These are phyloP conservation scores for Periglandula ipomoeae DNA, from an alignment of 2,329 filamentous ascomycete genomes.

Conservation along the genomic window DNA sequence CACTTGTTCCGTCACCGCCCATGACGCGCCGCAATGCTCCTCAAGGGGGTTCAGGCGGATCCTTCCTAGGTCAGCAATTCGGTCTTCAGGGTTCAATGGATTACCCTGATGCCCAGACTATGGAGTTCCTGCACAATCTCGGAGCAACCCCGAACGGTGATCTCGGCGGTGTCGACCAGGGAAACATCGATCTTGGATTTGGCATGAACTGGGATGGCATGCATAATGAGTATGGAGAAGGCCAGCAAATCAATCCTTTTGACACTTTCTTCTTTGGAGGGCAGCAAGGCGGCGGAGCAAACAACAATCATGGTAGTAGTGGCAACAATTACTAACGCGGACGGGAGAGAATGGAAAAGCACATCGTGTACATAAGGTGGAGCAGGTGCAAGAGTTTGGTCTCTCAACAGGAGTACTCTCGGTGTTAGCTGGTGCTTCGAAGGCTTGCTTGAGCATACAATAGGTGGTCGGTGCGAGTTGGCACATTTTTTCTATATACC, in stretches of 20 bases:
- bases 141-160: conserved; percentile 23
- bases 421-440: too few relatives aligned
- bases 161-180: conserved; percentile 28
- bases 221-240: conserved; percentile 53
- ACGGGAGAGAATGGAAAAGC: too few relatives aligned
- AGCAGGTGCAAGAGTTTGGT: too few relatives aligned
- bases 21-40: conserved; percentile 26
- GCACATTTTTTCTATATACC: neutral
- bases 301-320: conserved; percentile 16
- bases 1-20: conserved; percentile 36
- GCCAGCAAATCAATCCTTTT: conserved; percentile 58
- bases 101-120: conserved; percentile 39
- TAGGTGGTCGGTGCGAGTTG: neutral
- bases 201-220: conserved; percentile 56
- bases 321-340: neutral
- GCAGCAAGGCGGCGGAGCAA: conserved; percentile 26
- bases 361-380: too few relatives aligned
- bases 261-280: conserved; percentile 66
- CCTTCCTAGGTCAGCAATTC: conserved; percentile 25
- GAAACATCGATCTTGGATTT: conserved; percentile 55
- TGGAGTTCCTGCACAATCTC: conserved; percentile 46
- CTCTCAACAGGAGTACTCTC: too few relatives aligned
- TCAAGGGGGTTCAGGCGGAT: conserved; percentile 18
- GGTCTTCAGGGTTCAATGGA: conserved; percentile 25
- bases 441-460: neutral